Evolutionary conservation across 2,329 filamentous ascomycete genomes (phyloP), one percentile per base, ranked within the genome.

Genomic region (Diaporthe longicolla): DNA sequence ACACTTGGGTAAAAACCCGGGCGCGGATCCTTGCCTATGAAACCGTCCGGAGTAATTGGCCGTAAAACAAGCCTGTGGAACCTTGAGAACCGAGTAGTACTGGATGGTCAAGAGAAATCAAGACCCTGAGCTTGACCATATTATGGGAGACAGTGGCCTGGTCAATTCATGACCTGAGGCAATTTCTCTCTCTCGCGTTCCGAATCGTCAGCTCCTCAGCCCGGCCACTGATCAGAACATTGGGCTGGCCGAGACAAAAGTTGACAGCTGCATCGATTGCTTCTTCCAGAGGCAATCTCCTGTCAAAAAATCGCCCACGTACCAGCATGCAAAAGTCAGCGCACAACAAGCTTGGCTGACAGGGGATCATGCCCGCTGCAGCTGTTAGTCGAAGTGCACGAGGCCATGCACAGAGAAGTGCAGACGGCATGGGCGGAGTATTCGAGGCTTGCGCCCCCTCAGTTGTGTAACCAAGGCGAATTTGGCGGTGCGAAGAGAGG

Each of bases 361-460:
- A 75, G 54, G 74, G 48, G 69, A 58, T 70, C 55, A 72, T 63
- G 69, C 37, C 48, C 45, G 40, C 37, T 52, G 65, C 29, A 68
- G 37, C 37, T 65, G 72, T 24, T 68, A 40, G 43, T 72, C 61
- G 55, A 72, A 45, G 71, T 35, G 26, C 68, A 61, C 21, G 70
- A 70, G 72, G 45, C 68, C 66, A 35, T 68, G 59, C 52, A n/a
- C 52, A 55, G 19, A 15, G 43, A 63, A 15, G 45, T 29, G n/a
- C 54, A 26, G 32, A 57, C 19, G 63, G 54, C 32, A 35, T 50
- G 59, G 24, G 68, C 68, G 71, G 68, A 71, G 58, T 17, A 50
- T 71, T 63, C 54, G 71, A 68, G 58, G 61, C 48, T 45, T 72
- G 50, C 72, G 35, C 48, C 74, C 72, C 74, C 74, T 75, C 74